These are phyloP conservation scores for Candida sphagnicola DNA, from an alignment of 805 yeast species.

Conservation along the genomic window DNA sequence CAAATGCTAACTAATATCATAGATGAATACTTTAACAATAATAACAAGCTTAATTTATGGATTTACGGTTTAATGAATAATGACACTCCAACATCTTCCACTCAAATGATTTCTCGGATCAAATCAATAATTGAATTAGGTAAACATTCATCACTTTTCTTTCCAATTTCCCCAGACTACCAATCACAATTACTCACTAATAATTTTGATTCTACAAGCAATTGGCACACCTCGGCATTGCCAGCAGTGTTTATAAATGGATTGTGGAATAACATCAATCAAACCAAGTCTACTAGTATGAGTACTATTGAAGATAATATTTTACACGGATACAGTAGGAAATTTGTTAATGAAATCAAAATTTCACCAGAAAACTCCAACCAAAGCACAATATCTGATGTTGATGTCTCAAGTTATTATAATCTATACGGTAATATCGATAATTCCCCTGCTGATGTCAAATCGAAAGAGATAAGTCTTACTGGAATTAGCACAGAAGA, in stretches of 20 bases:
- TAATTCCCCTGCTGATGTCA: not conserved
- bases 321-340: conserved; percentile 42
- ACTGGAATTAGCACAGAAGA: not conserved
- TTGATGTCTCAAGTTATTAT: conserved; percentile 9
- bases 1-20: conserved; percentile 49
- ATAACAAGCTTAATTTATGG: conserved; percentile 35
- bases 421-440: not conserved
- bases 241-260: conserved; percentile 26
- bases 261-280: conserved; percentile 36
- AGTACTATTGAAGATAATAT: conserved; percentile 39
- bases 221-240: conserved; percentile 19
- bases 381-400: conserved; percentile 5
- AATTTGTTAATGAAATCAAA: conserved; percentile 41
- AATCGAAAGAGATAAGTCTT: not conserved
- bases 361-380: conserved; percentile 9
- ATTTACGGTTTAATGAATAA: conserved; percentile 22
- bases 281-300: conserved; percentile 35
- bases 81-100: conserved; percentile 3
- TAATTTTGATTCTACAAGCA: conserved; percentile 7
- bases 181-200: conserved; percentile 7
- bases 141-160: conserved; percentile 46
- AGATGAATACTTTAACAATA: conserved; percentile 60
- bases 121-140: conserved; percentile 43
- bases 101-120: conserved; percentile 34
- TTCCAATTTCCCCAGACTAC: conserved; percentile 44